phyloP scores from a whole-genome alignment of 139 green algal genomes.

The Yamagishiella unicocca region DNA sequence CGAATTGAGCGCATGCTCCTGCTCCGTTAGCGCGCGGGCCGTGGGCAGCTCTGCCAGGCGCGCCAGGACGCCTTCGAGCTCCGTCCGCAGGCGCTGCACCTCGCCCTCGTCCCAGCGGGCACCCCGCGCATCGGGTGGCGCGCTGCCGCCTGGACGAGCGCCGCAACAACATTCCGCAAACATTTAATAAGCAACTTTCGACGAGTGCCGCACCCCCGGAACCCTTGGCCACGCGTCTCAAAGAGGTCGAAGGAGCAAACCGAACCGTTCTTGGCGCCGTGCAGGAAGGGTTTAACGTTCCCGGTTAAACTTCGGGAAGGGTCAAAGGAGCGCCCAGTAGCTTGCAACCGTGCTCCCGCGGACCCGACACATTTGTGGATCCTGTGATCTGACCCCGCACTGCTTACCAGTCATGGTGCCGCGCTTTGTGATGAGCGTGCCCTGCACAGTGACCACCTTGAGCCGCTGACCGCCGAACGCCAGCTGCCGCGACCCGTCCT shows the following conservation, averaged over 20 bases:
- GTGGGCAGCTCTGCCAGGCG: conserved; percentile 55
- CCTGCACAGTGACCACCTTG: conserved; percentile 87
- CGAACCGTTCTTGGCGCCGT: no score
- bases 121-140: conserved; percentile 60
- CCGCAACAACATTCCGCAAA: no score
- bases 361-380: no score
- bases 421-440: conserved; percentile 90
- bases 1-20: conserved; percentile 49
- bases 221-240: no score
- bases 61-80: conserved; percentile 48
- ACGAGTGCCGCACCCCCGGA: no score
- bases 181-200: no score
- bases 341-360: no score
- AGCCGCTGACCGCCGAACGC: conserved; percentile 73
- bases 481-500: conserved; percentile 84
- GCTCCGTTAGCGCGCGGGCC: conserved; percentile 29
- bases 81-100: conserved; percentile 70
- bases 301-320: no score
- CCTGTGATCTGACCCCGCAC: no score
- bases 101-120: conserved; percentile 79
- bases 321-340: no score
- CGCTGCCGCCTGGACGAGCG: conserved; percentile 27
- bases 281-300: no score
- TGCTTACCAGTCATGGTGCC: conserved; percentile 88
- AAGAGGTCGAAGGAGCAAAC: no score